phyloP scores from a whole-genome alignment of 306 rosid genomes.

The Sesbania bispinosa region DNA sequence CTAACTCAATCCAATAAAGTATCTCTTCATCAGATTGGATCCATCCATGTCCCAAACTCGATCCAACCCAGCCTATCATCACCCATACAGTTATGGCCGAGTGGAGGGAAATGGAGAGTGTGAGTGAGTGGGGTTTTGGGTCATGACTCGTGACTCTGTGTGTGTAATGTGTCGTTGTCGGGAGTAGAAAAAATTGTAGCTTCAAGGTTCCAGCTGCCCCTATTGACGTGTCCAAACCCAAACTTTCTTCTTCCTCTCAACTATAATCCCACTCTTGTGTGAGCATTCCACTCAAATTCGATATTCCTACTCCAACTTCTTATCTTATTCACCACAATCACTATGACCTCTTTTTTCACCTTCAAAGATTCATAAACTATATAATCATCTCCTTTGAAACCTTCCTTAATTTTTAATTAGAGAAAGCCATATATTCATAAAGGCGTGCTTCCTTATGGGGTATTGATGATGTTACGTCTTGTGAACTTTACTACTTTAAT shows the following conservation, averaged over 20 bases:
- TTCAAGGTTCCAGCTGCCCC: constrained; percentile 28
- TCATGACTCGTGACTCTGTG: not conserved
- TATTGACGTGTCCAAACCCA: constrained; percentile 28
- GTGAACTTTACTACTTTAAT: not conserved
- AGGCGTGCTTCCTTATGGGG: not conserved
- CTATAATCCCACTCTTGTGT: constrained; percentile 24
- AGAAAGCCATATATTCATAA: not conserved
- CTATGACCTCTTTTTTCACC: too few species aligned
- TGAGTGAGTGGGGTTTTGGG: not conserved
- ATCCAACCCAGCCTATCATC: too few species aligned
- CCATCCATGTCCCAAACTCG: too few species aligned
- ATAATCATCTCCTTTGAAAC: not conserved
- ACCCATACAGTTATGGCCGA: too few species aligned
- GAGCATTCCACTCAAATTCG: not conserved
- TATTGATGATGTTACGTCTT: not conserved
- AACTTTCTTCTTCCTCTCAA: constrained; percentile 28
- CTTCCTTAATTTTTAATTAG: not conserved
- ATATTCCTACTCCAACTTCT: too few species aligned
- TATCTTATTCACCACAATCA: not conserved
- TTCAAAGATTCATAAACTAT: not conserved
- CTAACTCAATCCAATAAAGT: too few species aligned
- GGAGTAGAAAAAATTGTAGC: constrained; percentile 18
- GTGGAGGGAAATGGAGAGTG: not conserved
- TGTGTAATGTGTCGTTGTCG: constrained; percentile 34
- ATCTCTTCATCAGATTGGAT: too few species aligned